Evolutionary conservation across 495 filamentous ascomycete genomes (phyloP).

Genomic region (Hypoxylon lenormandii): DNA sequence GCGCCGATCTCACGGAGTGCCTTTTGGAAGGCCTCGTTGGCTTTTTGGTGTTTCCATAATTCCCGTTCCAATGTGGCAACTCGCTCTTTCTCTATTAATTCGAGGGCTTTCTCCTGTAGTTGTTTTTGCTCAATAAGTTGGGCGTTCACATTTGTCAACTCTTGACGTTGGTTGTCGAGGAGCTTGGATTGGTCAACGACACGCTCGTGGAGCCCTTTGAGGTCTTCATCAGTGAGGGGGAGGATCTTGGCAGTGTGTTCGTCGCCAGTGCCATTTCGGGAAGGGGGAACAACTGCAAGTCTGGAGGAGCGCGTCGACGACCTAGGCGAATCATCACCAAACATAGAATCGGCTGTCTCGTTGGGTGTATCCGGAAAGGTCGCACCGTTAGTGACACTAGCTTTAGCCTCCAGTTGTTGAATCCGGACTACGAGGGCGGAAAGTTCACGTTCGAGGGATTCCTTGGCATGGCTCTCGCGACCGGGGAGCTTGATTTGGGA

Average conservation of each 20-base stretch:
- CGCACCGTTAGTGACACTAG: slow-evolving; percentile 66
- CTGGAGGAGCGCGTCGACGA: slow-evolving; percentile 36
- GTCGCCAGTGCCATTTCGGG: slow-evolving; percentile 51
- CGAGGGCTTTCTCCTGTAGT: slow-evolving; percentile 70
- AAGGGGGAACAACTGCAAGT: slow-evolving; percentile 40
- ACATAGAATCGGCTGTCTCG: slow-evolving; percentile 66
- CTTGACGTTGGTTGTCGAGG: slow-evolving; percentile 77
- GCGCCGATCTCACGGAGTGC: slow-evolving; percentile 95
- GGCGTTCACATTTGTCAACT: slow-evolving; percentile 75
- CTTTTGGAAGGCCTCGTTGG: slow-evolving; percentile 98
- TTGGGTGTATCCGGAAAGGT: slow-evolving; percentile 73
- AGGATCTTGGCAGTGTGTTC: slow-evolving; percentile 47
- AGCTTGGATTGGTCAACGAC: slow-evolving; percentile 82
- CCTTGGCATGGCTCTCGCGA: slow-evolving; percentile 70
- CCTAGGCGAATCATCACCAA: slow-evolving; percentile 58
- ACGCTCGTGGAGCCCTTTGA: slow-evolving; percentile 76
- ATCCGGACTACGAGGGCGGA: slow-evolving; percentile 74
- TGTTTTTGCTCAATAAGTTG: slow-evolving; percentile 74
- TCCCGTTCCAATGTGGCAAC: slow-evolving; percentile 81
- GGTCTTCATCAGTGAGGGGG: slow-evolving; percentile 73
- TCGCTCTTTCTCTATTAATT: slow-evolving; percentile 65
- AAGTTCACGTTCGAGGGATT: slow-evolving; percentile 76
- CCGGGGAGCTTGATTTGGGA: slow-evolving; percentile 73
- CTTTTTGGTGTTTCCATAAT: slow-evolving; percentile 94
- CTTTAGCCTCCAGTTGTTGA: slow-evolving; percentile 75